Evolutionary conservation across 495 filamentous ascomycete genomes (phyloP), one percentile per base, ranked within the genome.

Genomic region (Penicillium odoratum): DNA sequence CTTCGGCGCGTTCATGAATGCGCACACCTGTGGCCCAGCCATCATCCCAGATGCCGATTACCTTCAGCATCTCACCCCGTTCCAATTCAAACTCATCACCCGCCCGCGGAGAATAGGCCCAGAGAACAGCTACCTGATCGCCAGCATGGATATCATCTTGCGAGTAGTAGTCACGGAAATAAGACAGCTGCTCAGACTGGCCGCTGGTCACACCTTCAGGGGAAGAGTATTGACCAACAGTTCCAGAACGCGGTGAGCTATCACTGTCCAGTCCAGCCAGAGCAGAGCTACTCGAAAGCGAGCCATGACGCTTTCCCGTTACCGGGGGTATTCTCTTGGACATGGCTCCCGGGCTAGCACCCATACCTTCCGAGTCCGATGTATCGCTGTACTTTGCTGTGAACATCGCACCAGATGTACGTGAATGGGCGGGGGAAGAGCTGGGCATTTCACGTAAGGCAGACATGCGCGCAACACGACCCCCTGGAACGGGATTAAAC

Each of bases 41-140:
- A 75, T 99, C 95, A 69, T 99, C 95, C 95, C 95, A 99, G 60
- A 99, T 97, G 40, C 95, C 95, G 50, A 99, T 89, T 31, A 99
- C 89, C 74, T 97, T 97, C 57, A 99, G 79, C 94, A 99, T 97
- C 73, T 99, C 95, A 46, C 95, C 95, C 51, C 95, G 85, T 59
- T 98, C 94, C 29, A 99, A 79, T 57, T 89, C 84, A 65, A 97
- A 98, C 68, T 99, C 95, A 65, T 99, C 95, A 29, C 85, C 84
- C 4, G 95, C 95, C 42, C 95, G 85, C 28, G 95, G 93, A 66
- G 94, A 87, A 67, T 99, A 99, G 7, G 95, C 94, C 95, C 95
- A 99, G 29, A 99, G 83, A 7, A 90, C 90, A 10, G 94, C 83
- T 29, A 99, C 95, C 55, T 86, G 88, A 65, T 98, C 92, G 33